These are phyloP conservation scores for Triticum aestivum DNA, from an alignment of 176 grass and related monocot genomes.

Conservation along the genomic window IWGSC_CS_RefSeq_v2.1 NC_057805.1:398587777-398588276, in stretches of 20 bases:
- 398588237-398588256: not conserved
- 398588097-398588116: too few species aligned
- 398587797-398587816: not conserved
- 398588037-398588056: too few species aligned
- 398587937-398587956: not conserved
- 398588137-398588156: conserved; percentile 29
- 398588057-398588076: too few species aligned
- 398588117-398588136: not conserved
- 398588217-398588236: not conserved
- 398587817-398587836: conserved; percentile 10
- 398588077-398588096: not conserved
- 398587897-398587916: conserved; percentile 20
- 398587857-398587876: not conserved
- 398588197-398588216: not conserved
- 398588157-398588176: conserved; percentile 29
- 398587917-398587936: not conserved
- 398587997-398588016: not conserved
- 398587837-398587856: conserved; percentile 29
- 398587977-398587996: conserved; percentile 4
- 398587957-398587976: conserved; percentile 27
- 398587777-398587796: not conserved
- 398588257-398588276: not conserved
- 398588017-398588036: not conserved
- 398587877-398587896: not conserved
- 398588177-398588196: not conserved